Evolutionary conservation across 768 basidiomycete species (phyloP).

Genomic region (Serpula lacrymans): DNA sequence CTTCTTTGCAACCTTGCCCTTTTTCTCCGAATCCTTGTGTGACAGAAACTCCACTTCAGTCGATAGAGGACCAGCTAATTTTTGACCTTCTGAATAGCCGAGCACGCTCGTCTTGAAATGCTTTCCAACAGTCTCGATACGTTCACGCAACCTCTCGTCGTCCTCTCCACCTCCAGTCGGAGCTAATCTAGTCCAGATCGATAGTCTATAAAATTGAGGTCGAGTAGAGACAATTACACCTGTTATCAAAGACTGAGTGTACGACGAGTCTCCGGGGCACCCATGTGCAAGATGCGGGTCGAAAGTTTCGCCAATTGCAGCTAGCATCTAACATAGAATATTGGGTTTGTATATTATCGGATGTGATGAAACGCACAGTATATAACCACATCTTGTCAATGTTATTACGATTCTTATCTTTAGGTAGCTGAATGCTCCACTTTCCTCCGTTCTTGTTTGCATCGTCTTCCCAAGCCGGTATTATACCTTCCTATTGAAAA

Average conservation of each 20-base stretch:
- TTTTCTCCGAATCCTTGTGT: constrained; percentile 95
- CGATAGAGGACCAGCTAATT: constrained; percentile 80
- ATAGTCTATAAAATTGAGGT: constrained; percentile 92
- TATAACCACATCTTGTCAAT: constrained; percentile 99
- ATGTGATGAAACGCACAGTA: constrained; percentile 55
- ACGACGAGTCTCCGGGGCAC: constrained; percentile 34
- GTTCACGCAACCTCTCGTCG: constrained; percentile 62
- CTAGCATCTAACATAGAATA: constrained; percentile 85
- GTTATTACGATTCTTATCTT: constrained; percentile 81
- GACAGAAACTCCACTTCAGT: constrained; percentile 94
- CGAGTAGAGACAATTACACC: constrained; percentile 95
- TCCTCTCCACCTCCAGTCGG: constrained; percentile 55
- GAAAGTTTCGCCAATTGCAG: constrained; percentile 98
- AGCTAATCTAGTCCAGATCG: constrained; percentile 95
- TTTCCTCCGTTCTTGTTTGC: constrained; percentile 97
- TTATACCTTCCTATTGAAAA: constrained; percentile 75
- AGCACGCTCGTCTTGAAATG: constrained; percentile 93
- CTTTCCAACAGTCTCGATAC: constrained; percentile 79
- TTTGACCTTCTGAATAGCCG: constrained; percentile 71
- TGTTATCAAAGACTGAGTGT: constrained; percentile 67
- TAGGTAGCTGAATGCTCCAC: constrained; percentile 97
- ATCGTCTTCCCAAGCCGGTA: constrained; percentile 96
- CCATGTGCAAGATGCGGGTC: constrained; percentile 80
- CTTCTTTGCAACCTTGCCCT: constrained; percentile 81
- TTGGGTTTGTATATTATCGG: not conserved